phyloP scores from a whole-genome alignment of 2,329 filamentous ascomycete species.

The Cladosporium sp. region DNA sequence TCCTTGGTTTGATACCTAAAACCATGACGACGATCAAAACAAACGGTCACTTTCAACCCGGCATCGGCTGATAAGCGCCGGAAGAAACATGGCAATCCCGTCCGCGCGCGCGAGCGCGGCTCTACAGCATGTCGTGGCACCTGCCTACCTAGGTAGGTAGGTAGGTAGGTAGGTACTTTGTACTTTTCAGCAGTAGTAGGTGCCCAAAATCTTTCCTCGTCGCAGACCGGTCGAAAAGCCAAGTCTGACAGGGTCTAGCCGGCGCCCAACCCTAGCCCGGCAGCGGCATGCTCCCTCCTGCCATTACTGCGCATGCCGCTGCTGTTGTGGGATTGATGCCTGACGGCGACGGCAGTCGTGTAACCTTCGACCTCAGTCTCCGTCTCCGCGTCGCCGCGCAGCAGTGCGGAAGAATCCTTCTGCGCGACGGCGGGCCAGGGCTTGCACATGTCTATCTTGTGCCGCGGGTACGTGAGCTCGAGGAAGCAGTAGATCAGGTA shows the following conservation, averaged over 20 bases:
- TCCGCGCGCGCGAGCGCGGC: no score
- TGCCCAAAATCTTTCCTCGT: no score
- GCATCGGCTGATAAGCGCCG: no score
- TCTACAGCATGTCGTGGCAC: no score
- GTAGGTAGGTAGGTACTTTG: no score
- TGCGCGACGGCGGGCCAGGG: conserved; percentile 69
- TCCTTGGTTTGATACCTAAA: no score
- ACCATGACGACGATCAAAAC: no score
- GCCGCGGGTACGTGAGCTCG: conserved; percentile 80
- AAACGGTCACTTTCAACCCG: no score
- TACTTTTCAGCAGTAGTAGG: no score
- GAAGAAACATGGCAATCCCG: no score
- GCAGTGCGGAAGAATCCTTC: neutral
- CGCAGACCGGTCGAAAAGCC: no score
- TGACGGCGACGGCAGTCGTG: conserved; percentile 2
- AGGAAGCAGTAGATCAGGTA: conserved; percentile 86
- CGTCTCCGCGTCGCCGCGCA: neutral
- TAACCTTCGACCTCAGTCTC: neutral
- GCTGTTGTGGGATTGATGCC: conserved; percentile 13
- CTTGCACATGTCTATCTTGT: conserved; percentile 80
- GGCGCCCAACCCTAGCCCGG: conserved; percentile 6
- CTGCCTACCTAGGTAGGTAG: no score
- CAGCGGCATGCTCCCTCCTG: conserved; percentile 1
- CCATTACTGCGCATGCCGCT: neutral
- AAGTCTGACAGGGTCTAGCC: neutral